phyloP scores from a whole-genome alignment of 768 basidiomycete genomes.

The Paxillus involutus region DNA sequence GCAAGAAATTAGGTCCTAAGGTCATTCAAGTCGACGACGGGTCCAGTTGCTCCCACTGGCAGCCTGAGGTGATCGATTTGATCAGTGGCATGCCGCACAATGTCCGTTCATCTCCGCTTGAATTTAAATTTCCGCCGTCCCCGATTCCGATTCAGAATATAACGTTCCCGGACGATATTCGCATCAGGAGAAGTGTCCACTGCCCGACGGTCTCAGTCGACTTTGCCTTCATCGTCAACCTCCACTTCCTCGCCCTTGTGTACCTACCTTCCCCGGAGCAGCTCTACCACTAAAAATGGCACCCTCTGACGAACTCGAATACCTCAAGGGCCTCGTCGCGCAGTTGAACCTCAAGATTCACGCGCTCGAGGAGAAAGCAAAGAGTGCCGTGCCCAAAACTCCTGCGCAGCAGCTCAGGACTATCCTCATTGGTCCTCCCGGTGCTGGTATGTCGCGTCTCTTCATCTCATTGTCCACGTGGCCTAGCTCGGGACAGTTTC shows the following conservation, averaged over 20 bases:
- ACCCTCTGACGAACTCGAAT: conserved; percentile 79
- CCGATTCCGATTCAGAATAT: conserved; percentile 13
- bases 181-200: not conserved
- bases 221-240: not conserved
- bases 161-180: not conserved
- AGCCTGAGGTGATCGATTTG: not conserved
- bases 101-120: conserved; percentile 23
- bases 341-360: conserved; percentile 92
- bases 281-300: conserved; percentile 45
- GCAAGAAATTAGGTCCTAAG: not conserved
- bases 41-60: too few species aligned
- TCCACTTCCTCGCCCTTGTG: not conserved
- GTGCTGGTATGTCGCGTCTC: conserved; percentile 69
- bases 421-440: conserved; percentile 94
- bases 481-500: not conserved
- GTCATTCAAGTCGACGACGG: not conserved
- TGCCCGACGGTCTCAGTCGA: not conserved
- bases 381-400: conserved; percentile 47
- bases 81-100: not conserved
- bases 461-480: not conserved
- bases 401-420: conserved; percentile 83
- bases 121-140: conserved; percentile 10
- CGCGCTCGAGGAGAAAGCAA: conserved; percentile 70
- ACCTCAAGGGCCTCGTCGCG: conserved; percentile 88
- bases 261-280: not conserved